Evolutionary conservation across 495 filamentous ascomycete species (phyloP).

Genomic region (Hypomontagnella monticulosa): DNA sequence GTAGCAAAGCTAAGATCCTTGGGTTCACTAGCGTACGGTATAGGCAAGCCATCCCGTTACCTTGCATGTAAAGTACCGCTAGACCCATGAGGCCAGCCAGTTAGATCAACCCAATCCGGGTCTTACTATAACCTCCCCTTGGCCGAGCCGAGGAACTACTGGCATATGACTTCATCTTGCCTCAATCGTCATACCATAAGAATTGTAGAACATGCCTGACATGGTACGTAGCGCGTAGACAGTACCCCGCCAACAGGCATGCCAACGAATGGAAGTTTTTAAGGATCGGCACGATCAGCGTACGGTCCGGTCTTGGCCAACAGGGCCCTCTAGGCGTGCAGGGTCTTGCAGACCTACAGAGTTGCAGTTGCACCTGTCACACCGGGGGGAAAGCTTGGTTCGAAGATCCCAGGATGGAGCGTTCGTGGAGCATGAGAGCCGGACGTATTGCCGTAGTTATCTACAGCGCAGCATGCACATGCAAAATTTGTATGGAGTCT

Average conservation of each 20-base stretch:
- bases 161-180: slow-evolving; percentile 33
- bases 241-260: slow-evolving; percentile 21
- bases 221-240: slow-evolving; percentile 7
- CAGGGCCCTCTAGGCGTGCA: slow-evolving; percentile 6
- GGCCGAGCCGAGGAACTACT: slow-evolving; percentile 34
- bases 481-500: slow-evolving; percentile 1
- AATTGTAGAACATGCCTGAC: slow-evolving; percentile 30
- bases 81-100: slow-evolving; percentile 31
- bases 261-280: slow-evolving; percentile 25
- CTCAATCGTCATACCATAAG: slow-evolving; percentile 27
- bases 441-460: slow-evolving; percentile 15
- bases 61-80: slow-evolving; percentile 28
- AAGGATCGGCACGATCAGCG: slow-evolving; percentile 37
- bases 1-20: not conserved
- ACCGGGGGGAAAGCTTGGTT: slow-evolving; percentile 37
- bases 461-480: slow-evolving; percentile 11
- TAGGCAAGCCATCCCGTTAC: slow-evolving; percentile 28
- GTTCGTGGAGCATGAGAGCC: slow-evolving; percentile 14
- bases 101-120: slow-evolving; percentile 25
- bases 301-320: slow-evolving; percentile 25
- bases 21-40: slow-evolving; percentile 4
- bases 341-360: slow-evolving; percentile 20
- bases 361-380: slow-evolving; percentile 32
- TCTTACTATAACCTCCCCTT: slow-evolving; percentile 24
- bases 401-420: slow-evolving; percentile 30